Evolutionary conservation across 2,329 filamentous ascomycete species (phyloP).

Genomic region (Aspergillus unguis): DNA sequence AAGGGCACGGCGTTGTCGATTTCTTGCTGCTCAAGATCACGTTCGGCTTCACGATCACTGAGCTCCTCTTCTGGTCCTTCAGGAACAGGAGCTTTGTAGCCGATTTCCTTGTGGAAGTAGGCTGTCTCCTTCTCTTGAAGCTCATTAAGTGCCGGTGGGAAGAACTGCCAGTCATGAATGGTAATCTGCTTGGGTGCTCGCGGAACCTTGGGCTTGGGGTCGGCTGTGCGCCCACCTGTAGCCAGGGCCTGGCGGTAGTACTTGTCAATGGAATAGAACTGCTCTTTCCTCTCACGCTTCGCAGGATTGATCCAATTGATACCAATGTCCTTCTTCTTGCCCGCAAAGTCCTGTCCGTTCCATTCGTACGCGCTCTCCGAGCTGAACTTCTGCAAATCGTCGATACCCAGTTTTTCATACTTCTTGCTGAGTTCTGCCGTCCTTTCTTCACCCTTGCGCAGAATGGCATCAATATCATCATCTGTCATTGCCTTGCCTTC

Average conservation of each 20-base stretch:
- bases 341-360: constrained; percentile 96
- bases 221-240: constrained; percentile 72
- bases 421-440: constrained; percentile 88
- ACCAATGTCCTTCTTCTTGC: constrained; percentile 85
- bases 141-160: constrained; percentile 76
- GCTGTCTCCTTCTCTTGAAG: constrained; percentile 96
- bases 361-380: constrained; percentile 98
- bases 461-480: constrained; percentile 84
- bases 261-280: constrained; percentile 97
- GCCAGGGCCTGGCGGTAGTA: constrained; percentile 93
- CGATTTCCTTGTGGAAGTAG: constrained; percentile 92
- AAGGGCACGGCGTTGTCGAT: constrained; percentile 88
- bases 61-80: constrained; percentile 87
- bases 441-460: constrained; percentile 80
- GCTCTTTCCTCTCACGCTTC: constrained; percentile 97
- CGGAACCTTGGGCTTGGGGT: constrained; percentile 92
- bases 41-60: constrained; percentile 80
- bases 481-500: constrained; percentile 68
- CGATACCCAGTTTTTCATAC: constrained; percentile 94
- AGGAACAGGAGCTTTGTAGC: constrained; percentile 85
- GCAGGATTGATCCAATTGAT: constrained; percentile 97
- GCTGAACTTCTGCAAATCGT: constrained; percentile 95
- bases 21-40: constrained; percentile 80
- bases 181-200: constrained; percentile 87
- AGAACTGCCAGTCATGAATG: constrained; percentile 97